Percentiles rank a stretch among this genome's conserved stretches.
Conservation (phyloP, 1,139 yeast species). For the Casaregolazyma suthepensis region DNA sequence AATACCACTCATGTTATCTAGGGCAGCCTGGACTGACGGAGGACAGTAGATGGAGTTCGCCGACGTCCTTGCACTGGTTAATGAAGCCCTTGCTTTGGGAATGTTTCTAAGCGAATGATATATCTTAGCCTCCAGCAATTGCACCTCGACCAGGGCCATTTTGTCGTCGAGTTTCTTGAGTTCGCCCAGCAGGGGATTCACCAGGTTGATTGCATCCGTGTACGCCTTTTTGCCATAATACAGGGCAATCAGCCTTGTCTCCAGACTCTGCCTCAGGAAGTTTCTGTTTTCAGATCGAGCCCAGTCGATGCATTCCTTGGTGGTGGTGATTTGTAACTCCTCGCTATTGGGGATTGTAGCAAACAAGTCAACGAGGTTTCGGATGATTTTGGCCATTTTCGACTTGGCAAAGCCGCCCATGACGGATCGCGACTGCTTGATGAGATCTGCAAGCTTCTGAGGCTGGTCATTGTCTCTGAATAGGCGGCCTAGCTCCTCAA, state of each 20-base stretch:
- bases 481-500: slow-evolving; percentile 32
- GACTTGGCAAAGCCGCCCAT: slow-evolving; percentile 81
- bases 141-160: slow-evolving; percentile 91
- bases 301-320: slow-evolving; percentile 83
- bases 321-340: slow-evolving; percentile 67
- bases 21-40: slow-evolving; percentile 87
- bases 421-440: slow-evolving; percentile 62
- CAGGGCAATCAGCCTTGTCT: slow-evolving; percentile 73
- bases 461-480: slow-evolving; percentile 36
- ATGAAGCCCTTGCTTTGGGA: slow-evolving; percentile 88
- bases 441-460: slow-evolving; percentile 51
- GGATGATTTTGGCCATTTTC: slow-evolving; percentile 81
- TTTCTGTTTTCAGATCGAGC: slow-evolving; percentile 76
- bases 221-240: slow-evolving; percentile 60
- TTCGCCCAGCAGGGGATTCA: slow-evolving; percentile 68
- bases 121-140: slow-evolving; percentile 81
- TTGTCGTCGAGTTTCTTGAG: slow-evolving; percentile 94
- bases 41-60: slow-evolving; percentile 96
- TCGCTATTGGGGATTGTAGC: slow-evolving; percentile 45
- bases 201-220: slow-evolving; percentile 66
- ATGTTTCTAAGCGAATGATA: slow-evolving; percentile 88
- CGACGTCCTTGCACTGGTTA: slow-evolving; percentile 92
- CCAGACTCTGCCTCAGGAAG: slow-evolving; percentile 82
- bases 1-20: slow-evolving; percentile 93
- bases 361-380: slow-evolving; percentile 64